A percentile compares a stretch with the other conserved stretches of the same genome.
phyloP scores from a whole-genome alignment of 2,329 filamentous ascomycete genomes.

The Sporothrix inflata region DNA sequence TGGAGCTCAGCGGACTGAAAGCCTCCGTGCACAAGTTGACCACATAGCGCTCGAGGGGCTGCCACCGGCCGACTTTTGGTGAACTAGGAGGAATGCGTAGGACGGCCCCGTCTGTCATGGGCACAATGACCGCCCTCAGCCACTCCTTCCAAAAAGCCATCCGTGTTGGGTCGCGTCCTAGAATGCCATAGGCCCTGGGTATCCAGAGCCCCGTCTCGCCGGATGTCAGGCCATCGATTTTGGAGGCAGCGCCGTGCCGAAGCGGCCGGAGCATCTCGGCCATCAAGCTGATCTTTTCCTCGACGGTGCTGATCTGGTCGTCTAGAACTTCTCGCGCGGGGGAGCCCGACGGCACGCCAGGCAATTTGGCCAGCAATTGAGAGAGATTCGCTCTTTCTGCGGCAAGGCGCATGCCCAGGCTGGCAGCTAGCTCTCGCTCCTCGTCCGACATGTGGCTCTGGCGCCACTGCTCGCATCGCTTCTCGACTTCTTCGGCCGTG shows the following conservation, averaged over 20 bases:
- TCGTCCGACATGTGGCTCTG: conserved; percentile 86
- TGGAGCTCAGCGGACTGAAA: conserved; percentile 86
- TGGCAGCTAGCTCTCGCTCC: conserved; percentile 89
- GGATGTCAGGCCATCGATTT: conserved; percentile 94
- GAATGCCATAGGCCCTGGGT: conserved; percentile 87
- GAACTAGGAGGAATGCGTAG: conserved; percentile 85
- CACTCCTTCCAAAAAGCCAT: conserved; percentile 98
- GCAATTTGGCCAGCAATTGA: conserved; percentile 80
- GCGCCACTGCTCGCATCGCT: conserved; percentile 81
- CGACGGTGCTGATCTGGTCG: conserved; percentile 91
- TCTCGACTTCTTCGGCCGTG: conserved; percentile 81
- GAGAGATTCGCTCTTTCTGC: conserved; percentile 88
- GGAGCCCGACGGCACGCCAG: conserved; percentile 78
- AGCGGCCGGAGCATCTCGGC: conserved; percentile 91
- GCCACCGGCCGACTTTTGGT: conserved; percentile 90
- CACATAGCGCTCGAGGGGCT: conserved; percentile 93
- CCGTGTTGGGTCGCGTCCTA: conserved; percentile 81
- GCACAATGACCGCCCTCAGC: conserved; percentile 89
- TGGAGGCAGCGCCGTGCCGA: conserved; percentile 90
- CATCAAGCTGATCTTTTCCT: conserved; percentile 97
- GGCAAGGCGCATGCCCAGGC: conserved; percentile 84
- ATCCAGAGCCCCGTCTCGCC: conserved; percentile 97
- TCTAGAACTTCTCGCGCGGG: conserved; percentile 81
- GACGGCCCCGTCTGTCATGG: conserved; percentile 88
- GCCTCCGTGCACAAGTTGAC: conserved; percentile 96